These are phyloP conservation scores for Stagonosporopsis vannaccii DNA, from an alignment of 2,329 filamentous ascomycete species.

Conservation along the genomic window DNA sequence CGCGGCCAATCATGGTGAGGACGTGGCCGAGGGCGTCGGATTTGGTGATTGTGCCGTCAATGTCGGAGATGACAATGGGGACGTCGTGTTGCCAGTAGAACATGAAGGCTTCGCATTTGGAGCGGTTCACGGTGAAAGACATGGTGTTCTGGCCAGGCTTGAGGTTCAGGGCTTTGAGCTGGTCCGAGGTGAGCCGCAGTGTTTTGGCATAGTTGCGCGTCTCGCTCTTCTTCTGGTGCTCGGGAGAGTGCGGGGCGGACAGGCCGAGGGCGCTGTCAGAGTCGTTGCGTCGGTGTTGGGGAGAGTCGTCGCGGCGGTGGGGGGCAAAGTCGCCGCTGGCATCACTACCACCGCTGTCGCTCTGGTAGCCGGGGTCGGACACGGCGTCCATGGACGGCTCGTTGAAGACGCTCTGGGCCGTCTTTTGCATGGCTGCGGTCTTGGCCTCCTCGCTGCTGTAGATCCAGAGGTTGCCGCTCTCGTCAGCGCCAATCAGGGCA, in stretches of 20 bases:
- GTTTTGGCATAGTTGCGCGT: slow-evolving; percentile 96
- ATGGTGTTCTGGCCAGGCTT: slow-evolving; percentile 89
- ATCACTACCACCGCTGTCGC: slow-evolving; percentile 76
- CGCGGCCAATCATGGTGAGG: slow-evolving; percentile 92
- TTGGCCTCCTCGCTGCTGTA: slow-evolving; percentile 98
- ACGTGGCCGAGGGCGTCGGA: slow-evolving; percentile 94
- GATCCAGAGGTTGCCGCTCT: slow-evolving; percentile 98
- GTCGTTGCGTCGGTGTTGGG: slow-evolving; percentile 69
- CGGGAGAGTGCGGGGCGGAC: slow-evolving; percentile 63
- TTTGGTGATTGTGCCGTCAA: slow-evolving; percentile 98
- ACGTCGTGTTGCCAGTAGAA: slow-evolving; percentile 92
- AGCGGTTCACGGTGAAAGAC: slow-evolving; percentile 95
- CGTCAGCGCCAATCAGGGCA: slow-evolving; percentile 91
- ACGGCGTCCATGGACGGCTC: slow-evolving; percentile 71
- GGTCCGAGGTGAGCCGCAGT: slow-evolving; percentile 90
- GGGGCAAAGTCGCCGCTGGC: slow-evolving; percentile 58
- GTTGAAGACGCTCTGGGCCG: slow-evolving; percentile 60
- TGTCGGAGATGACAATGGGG: slow-evolving; percentile 97
- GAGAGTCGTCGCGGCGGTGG: slow-evolving; percentile 63
- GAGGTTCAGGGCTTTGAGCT: slow-evolving; percentile 84
- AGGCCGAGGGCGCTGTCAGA: slow-evolving; percentile 74
- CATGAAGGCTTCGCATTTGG: slow-evolving; percentile 90
- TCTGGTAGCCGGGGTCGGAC: slow-evolving; percentile 95
- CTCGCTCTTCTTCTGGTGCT: slow-evolving; percentile 62
- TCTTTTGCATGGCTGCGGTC: slow-evolving; percentile 77